These are phyloP conservation scores for Neurospora sublineolata DNA, from an alignment of 495 filamentous ascomycete genomes.

Conservation along the genomic window DNA sequence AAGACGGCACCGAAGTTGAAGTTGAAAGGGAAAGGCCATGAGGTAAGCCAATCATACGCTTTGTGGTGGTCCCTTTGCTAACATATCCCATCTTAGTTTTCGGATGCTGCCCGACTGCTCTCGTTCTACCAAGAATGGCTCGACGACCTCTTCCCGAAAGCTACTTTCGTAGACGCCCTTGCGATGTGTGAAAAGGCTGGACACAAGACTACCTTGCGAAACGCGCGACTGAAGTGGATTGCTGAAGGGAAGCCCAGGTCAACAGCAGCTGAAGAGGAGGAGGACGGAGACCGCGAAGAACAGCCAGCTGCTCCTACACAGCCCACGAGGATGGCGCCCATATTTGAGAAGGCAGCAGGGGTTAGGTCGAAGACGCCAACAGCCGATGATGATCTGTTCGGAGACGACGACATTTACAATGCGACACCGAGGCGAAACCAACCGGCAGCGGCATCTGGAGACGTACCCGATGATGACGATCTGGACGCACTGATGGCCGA, in stretches of 20 bases:
- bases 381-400: slow-evolving; percentile 22
- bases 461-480: slow-evolving; percentile 36
- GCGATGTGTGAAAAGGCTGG: slow-evolving; percentile 89
- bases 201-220: slow-evolving; percentile 67
- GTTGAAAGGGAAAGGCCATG: slow-evolving; percentile 88
- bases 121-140: slow-evolving; percentile 95
- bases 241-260: slow-evolving; percentile 54
- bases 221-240: slow-evolving; percentile 62
- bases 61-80: background rate
- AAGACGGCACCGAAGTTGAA: slow-evolving; percentile 58
- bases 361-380: slow-evolving; percentile 18
- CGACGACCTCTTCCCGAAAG: slow-evolving; percentile 88
- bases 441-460: slow-evolving; percentile 6
- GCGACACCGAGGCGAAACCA: slow-evolving; percentile 23
- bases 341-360: slow-evolving; percentile 28
- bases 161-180: slow-evolving; percentile 83
- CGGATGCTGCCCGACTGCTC: slow-evolving; percentile 69
- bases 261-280: slow-evolving; percentile 40
- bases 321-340: slow-evolving; percentile 32
- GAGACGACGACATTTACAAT: slow-evolving; percentile 32
- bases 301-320: slow-evolving; percentile 13
- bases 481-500: slow-evolving; percentile 41
- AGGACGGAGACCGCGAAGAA: slow-evolving; percentile 22
- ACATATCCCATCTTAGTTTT: slow-evolving; percentile 47
- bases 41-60: slow-evolving; percentile 42